phyloP scores from a whole-genome alignment of 805 yeast species.

The Lipomyces oligophaga region DNA sequence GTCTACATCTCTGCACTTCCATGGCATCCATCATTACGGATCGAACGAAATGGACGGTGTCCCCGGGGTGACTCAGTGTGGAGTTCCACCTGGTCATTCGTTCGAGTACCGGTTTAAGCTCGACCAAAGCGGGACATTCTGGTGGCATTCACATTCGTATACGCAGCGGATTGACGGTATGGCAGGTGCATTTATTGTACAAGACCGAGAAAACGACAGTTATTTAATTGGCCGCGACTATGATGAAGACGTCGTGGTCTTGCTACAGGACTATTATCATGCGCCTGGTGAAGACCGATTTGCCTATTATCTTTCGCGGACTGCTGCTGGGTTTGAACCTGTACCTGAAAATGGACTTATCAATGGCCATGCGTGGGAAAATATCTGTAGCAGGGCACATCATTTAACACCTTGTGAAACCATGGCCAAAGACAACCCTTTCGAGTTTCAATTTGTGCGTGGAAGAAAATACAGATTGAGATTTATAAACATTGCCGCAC shows the following conservation, averaged over 20 bases:
- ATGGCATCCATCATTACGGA: conserved; percentile 48
- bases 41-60: conserved; percentile 53
- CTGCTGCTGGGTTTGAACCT: conserved; percentile 18
- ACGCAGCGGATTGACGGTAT: conserved; percentile 65
- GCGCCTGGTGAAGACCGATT: conserved; percentile 7
- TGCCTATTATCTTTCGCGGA: conserved; percentile 10
- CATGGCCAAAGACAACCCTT: conserved; percentile 19
- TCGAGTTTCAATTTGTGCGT: conserved; percentile 3
- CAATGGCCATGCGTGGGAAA: conserved; percentile 11
- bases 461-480: conserved; percentile 16
- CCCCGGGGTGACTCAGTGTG: conserved; percentile 49
- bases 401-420: conserved; percentile 28
- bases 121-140: conserved; percentile 48
- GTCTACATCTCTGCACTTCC: conserved; percentile 50
- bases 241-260: conserved; percentile 15
- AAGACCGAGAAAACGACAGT: conserved; percentile 55
- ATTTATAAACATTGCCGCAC: conserved; percentile 12
- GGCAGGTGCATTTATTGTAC: conserved; percentile 68
- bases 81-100: conserved; percentile 44
- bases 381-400: conserved; percentile 13
- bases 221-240: conserved; percentile 11
- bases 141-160: conserved; percentile 57
- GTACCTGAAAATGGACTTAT: conserved; percentile 17
- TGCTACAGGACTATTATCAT: conserved; percentile 20
- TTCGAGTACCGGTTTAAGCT: conserved; percentile 45